Base-by-base conservation (phyloP, 2,329 filamentous ascomycete genomes). In the Sordariomycetes sp. region DNA sequence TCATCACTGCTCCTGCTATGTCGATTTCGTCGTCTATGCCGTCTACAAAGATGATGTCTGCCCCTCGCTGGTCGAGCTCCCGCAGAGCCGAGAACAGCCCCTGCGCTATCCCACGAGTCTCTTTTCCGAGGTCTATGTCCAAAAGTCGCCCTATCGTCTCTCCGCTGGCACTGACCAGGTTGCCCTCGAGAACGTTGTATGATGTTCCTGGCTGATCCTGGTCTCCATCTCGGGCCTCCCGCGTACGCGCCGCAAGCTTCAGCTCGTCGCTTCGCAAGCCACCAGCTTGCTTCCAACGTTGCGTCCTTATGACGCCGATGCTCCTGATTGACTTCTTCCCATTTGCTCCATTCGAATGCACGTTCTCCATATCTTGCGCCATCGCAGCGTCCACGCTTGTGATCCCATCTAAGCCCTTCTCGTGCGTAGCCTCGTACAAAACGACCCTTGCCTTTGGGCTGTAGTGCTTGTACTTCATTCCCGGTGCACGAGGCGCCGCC, bases 401-500 rank as follows among this genome's bases (percentile, higher is more conserved):
- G 23, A 68, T 49, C 7, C 63, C 63, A 8, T 49, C 49, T 28
- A 45, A 42, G 16, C 59, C 55, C 9, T 40, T 45, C 10, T 39
- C 41, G 54, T 51, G 61, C 24, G 50, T 56, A 18, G 72, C 59
- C 53, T 94, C 86, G 51, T 87, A 94, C 2, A 96, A 66, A 11
- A 94, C 64, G 3, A 98, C 88, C 30, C 71, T 77, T 2, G 92
- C 93, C 55, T 80, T 85, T 1, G 92, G 92, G 28, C 88, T 94
- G 51, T 98, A 98, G 55, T 98, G 92, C 53, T 92, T 86, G 55
- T 98, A 98, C 60, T 98, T 98, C 92, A 98, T 98, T 1, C 92
- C 92, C 0, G 92, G 92, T 1, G 92, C 92, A 37, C 86, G 71
- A 1, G 92, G 92, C 8, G 72, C 70, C 1, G 54, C 63, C 33